A percentile compares a stretch with the other conserved stretches of the same genome.
phyloP scores from a whole-genome alignment of 2,329 filamentous ascomycete species.

The Apiospora marii region DNA sequence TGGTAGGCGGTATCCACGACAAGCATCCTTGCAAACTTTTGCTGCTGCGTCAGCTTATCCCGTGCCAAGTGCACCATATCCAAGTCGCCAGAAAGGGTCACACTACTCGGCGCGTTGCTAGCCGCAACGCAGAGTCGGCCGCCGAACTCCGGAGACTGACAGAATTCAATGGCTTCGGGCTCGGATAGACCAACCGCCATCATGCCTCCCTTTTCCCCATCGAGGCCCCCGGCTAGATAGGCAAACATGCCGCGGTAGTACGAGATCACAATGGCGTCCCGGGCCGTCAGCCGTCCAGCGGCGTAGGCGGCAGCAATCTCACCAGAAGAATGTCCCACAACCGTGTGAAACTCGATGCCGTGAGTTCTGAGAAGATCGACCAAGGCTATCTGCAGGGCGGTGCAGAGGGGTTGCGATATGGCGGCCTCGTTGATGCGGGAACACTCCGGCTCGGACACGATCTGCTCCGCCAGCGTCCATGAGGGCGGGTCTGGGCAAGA shows the following conservation, averaged over 20 bases:
- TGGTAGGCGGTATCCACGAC: conserved; percentile 57
- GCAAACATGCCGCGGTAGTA: conserved; percentile 42
- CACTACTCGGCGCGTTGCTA: conserved; percentile 37
- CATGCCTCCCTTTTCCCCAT: conserved; percentile 41
- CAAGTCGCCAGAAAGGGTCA: conserved; percentile 42
- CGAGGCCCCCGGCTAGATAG: conserved; percentile 32
- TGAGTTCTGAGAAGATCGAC: conserved; percentile 43
- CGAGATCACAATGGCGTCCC: conserved; percentile 41
- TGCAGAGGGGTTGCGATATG: conserved; percentile 60
- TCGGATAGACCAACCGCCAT: conserved; percentile 38
- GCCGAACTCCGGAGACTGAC: conserved; percentile 31
- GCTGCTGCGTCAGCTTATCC: conserved; percentile 29
- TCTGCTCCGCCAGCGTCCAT: conserved; percentile 46
- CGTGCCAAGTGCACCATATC: conserved; percentile 34
- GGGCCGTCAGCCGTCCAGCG: conserved; percentile 38
- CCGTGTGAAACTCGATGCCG: conserved; percentile 40
- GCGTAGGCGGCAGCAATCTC: conserved; percentile 45
- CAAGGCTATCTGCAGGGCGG: conserved; percentile 59
- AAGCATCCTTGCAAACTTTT: conserved; percentile 47
- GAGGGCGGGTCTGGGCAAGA: conserved; percentile 35
- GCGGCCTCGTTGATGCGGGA: conserved; percentile 47
- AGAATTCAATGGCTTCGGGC: conserved; percentile 37
- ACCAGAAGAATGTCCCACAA: conserved; percentile 42
- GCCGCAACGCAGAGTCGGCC: conserved; percentile 39
- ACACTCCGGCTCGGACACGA: conserved; percentile 37